phyloP scores from a whole-genome alignment of 2,329 filamentous ascomycete species.

The Penicillium psychrosexuale region DNA sequence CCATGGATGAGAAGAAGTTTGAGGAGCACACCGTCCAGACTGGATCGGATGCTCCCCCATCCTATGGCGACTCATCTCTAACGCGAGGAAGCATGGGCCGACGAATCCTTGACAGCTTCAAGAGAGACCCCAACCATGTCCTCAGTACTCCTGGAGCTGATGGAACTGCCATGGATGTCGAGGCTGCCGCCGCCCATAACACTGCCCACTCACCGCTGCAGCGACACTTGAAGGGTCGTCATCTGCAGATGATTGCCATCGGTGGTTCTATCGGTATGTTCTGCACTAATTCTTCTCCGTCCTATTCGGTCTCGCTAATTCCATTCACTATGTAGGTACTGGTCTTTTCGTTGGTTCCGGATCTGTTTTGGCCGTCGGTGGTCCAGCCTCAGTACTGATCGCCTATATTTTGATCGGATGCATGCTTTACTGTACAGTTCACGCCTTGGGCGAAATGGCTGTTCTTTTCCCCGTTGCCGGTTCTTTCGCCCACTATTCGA shows the following conservation, averaged over 20 bases:
- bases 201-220: slow-evolving; percentile 73
- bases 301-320: slow-evolving; percentile 13
- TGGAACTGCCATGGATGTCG: slow-evolving; percentile 60
- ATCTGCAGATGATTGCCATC: slow-evolving; percentile 97
- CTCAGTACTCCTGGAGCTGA: slow-evolving; percentile 46
- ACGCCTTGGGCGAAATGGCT: slow-evolving; percentile 86
- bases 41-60: slow-evolving; percentile 25
- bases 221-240: slow-evolving; percentile 74
- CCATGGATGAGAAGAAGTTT: slow-evolving; percentile 35
- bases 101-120: slow-evolving; percentile 44
- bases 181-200: slow-evolving; percentile 56
- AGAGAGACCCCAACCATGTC: slow-evolving; percentile 43
- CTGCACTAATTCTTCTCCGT: neutral
- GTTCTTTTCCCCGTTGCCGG: slow-evolving; percentile 88
- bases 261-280: slow-evolving; percentile 76
- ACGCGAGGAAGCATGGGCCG: slow-evolving; percentile 23
- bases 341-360: slow-evolving; percentile 86
- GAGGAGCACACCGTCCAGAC: slow-evolving; percentile 24
- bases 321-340: slow-evolving; percentile 53
- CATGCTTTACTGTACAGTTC: slow-evolving; percentile 90
- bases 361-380: slow-evolving; percentile 65
- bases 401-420: slow-evolving; percentile 75
- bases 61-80: slow-evolving; percentile 31
- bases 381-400: slow-evolving; percentile 73
- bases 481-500: slow-evolving; percentile 89